Percentiles rank a stretch among this genome's conserved stretches.
These are phyloP conservation scores for Pseudogymnoascus sp. DNA, from an alignment of 2,329 filamentous ascomycete genomes.

Conservation along the genomic window DNA sequence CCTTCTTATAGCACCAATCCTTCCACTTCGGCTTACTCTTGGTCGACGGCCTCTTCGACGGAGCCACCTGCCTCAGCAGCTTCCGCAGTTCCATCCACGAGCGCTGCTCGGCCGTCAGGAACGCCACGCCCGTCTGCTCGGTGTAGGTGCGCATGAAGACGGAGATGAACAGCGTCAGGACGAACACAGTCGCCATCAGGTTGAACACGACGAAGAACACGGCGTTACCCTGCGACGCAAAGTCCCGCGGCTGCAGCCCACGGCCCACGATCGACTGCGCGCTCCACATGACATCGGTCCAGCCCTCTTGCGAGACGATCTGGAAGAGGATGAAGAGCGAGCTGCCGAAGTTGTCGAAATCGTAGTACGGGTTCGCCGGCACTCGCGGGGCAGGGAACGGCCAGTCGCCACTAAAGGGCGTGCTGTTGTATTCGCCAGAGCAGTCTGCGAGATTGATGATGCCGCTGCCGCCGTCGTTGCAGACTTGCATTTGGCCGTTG, in stretches of 20 bases:
- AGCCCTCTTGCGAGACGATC: conserved; percentile 97
- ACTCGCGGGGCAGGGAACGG: conserved; percentile 74
- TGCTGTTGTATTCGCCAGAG: conserved; percentile 71
- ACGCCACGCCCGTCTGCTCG: conserved; percentile 94
- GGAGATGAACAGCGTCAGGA: conserved; percentile 93
- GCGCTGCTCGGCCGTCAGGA: conserved; percentile 88
- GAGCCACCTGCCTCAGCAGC: conserved; percentile 82
- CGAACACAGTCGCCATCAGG: conserved; percentile 89
- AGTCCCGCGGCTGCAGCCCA: conserved; percentile 63
- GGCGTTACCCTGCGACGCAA: conserved; percentile 72
- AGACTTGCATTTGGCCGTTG: conserved; percentile 68
- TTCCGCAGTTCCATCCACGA: conserved; percentile 96
- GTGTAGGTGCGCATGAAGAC: conserved; percentile 99
- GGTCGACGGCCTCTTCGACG: conserved; percentile 82
- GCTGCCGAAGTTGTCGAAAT: conserved; percentile 91
- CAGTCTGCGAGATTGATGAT: conserved; percentile 63
- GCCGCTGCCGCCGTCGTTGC: conserved; percentile 62
- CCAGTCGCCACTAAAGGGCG: conserved; percentile 70
- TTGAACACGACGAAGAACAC: conserved; percentile 97
- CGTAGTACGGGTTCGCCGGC: conserved; percentile 74
- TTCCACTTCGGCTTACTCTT: conserved; percentile 73
- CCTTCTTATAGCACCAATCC: conserved; percentile 89
- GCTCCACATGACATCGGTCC: conserved; percentile 86
- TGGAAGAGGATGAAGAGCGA: conserved; percentile 96
- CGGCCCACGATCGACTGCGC: conserved; percentile 74